phyloP scores from a whole-genome alignment of 768 basidiomycete genomes.

The Mycena rebaudengoi region DNA sequence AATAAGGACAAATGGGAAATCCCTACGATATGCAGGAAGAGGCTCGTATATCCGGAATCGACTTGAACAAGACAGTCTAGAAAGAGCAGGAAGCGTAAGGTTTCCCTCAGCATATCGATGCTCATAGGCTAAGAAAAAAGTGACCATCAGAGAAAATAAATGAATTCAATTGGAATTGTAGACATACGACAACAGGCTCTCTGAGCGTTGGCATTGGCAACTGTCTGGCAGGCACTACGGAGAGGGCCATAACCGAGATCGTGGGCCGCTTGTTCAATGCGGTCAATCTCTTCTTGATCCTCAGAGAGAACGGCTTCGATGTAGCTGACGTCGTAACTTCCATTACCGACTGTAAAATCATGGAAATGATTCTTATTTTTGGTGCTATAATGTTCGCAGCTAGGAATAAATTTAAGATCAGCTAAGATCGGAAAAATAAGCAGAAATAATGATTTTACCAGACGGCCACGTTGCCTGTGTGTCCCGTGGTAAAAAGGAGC shows the following conservation, averaged over 20 bases:
- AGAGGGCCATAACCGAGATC: neutral
- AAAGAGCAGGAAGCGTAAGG: neutral
- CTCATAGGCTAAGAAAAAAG: neutral
- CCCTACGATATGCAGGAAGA: neutral
- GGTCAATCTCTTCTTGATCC: neutral
- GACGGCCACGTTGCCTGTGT: neutral
- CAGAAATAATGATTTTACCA: no score
- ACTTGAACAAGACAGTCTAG: neutral
- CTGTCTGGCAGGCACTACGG: neutral
- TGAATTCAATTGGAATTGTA: no score
- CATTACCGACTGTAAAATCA: neutral
- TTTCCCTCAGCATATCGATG: neutral
- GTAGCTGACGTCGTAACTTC: neutral
- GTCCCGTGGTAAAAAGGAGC: neutral
- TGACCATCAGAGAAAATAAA: neutral
- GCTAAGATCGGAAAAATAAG: neutral
- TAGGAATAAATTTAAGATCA: neutral
- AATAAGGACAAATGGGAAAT: neutral
- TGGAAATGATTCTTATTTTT: neutral
- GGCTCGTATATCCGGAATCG: neutral
- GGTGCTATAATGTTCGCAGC: conserved; percentile 1
- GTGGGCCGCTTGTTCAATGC: neutral
- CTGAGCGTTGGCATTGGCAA: neutral
- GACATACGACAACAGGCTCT: conserved; percentile 2
- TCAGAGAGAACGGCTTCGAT: neutral